Evolutionary conservation across 441 rosid species (phyloP).

Genomic region (Capsella rubella): DNA sequence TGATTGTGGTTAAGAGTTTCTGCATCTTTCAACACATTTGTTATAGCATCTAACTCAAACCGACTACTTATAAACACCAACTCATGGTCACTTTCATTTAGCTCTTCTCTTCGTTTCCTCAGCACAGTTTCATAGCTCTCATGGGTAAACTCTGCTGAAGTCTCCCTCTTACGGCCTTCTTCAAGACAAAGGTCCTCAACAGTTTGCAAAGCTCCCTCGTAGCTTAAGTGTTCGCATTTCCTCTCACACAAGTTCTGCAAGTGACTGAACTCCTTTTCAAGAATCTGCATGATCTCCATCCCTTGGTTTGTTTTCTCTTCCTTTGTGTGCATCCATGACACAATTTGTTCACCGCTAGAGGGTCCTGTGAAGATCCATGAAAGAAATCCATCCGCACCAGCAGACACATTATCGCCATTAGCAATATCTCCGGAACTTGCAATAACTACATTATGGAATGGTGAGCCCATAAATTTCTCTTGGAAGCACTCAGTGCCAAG

Average conservation of each 20-base stretch:
- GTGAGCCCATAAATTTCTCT: conserved; percentile 39
- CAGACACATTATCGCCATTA: conserved; percentile 46
- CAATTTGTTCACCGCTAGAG: conserved; percentile 70
- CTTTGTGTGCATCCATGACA: conserved; percentile 64
- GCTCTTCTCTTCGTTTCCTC: conserved; percentile 71
- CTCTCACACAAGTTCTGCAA: conserved; percentile 84
- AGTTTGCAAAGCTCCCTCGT: conserved; percentile 81
- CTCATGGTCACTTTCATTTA: conserved; percentile 61
- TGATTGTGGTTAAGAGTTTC: conserved; percentile 74
- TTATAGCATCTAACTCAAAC: conserved; percentile 74
- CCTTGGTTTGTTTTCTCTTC: conserved; percentile 81
- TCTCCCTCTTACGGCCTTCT: conserved; percentile 82
- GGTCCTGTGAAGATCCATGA: conserved; percentile 89
- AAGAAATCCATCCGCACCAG: conserved; percentile 62
- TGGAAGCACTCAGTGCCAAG: conserved; percentile 50
- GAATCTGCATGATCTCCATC: conserved; percentile 69
- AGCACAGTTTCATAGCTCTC: conserved; percentile 72
- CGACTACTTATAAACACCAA: conserved; percentile 50
- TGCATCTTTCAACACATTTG: conserved; percentile 76
- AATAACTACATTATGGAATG: conserved; percentile 43
- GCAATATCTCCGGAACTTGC: conserved; percentile 46
- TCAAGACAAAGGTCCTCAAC: conserved; percentile 81
- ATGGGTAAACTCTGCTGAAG: conserved; percentile 52
- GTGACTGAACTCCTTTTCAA: conserved; percentile 78
- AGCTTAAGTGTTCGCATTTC: conserved; percentile 77